phyloP scores from a whole-genome alignment of 306 rosid species.

The Trichosanthes truncata region DNA sequence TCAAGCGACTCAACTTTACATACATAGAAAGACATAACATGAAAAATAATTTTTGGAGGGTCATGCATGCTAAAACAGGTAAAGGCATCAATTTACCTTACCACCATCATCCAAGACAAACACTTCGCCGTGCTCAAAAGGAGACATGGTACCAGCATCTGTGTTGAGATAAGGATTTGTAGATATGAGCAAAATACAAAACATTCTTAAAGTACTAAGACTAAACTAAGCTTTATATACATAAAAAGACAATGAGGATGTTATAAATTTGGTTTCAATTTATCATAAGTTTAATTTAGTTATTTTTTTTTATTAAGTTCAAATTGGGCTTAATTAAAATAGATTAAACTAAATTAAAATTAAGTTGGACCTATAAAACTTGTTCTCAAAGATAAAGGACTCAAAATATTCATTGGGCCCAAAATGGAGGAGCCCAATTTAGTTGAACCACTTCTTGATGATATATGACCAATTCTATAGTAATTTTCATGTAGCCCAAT shows the following conservation, averaged over 20 bases:
- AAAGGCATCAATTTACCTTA: not conserved
- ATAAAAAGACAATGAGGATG: not conserved
- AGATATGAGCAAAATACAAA: not conserved
- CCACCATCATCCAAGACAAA: slow-evolving; percentile 9
- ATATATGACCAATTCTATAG: no score
- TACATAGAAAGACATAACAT: not conserved
- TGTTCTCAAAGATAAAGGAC: no score
- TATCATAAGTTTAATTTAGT: no score
- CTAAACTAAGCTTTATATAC: not conserved
- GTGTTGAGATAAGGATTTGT: slow-evolving; percentile 4
- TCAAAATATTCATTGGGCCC: no score
- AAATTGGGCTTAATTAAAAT: no score
- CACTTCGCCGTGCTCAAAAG: slow-evolving; percentile 6
- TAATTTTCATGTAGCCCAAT: no score
- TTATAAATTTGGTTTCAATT: no score
- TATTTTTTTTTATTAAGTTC: no score
- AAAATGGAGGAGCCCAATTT: no score
- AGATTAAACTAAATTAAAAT: no score
- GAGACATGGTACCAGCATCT: slow-evolving; percentile 10
- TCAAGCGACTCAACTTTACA: not conserved
- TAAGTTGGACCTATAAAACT: no score
- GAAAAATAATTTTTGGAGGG: not conserved
- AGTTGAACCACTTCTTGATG: no score
- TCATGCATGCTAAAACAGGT: not conserved
- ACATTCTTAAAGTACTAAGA: not conserved